phyloP scores from a whole-genome alignment of 2,329 filamentous ascomycete genomes.

The Sarocladium kiliense region DNA sequence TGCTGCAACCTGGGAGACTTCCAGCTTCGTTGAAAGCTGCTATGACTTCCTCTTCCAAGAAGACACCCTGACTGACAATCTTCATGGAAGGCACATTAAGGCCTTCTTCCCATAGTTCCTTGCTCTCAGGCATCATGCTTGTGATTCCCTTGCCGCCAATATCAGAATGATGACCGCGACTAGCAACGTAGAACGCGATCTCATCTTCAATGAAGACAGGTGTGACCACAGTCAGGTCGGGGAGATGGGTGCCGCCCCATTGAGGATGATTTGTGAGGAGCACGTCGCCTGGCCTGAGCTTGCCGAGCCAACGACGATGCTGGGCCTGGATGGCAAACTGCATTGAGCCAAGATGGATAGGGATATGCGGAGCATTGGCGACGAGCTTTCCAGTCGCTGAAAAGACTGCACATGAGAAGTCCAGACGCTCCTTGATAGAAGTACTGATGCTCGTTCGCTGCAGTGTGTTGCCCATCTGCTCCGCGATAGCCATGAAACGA shows the following conservation, averaged over 20 bases:
- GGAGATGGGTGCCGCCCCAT: slow-evolving; percentile 34
- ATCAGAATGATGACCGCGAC: slow-evolving; percentile 34
- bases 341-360: slow-evolving; percentile 37
- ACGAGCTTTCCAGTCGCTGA: slow-evolving; percentile 34
- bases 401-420: slow-evolving; percentile 39
- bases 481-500: slow-evolving; percentile 54
- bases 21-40: slow-evolving; percentile 26
- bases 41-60: slow-evolving; percentile 29
- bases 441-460: slow-evolving; percentile 46
- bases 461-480: slow-evolving; percentile 53
- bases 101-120: slow-evolving; percentile 38
- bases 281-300: slow-evolving; percentile 32
- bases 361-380: slow-evolving; percentile 35
- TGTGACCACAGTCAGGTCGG: slow-evolving; percentile 36
- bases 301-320: slow-evolving; percentile 25
- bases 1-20: slow-evolving; percentile 30
- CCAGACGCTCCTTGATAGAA: slow-evolving; percentile 40
- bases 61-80: too few species aligned
- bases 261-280: slow-evolving; percentile 33
- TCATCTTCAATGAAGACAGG: slow-evolving; percentile 27
- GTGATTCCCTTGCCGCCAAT: slow-evolving; percentile 33
- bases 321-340: slow-evolving; percentile 33
- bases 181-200: slow-evolving; percentile 33
- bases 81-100: slow-evolving; percentile 32
- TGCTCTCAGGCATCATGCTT: slow-evolving; percentile 36